phyloP scores from a whole-genome alignment of 1,139 yeast species.

The Candida mesenterica region DNA sequence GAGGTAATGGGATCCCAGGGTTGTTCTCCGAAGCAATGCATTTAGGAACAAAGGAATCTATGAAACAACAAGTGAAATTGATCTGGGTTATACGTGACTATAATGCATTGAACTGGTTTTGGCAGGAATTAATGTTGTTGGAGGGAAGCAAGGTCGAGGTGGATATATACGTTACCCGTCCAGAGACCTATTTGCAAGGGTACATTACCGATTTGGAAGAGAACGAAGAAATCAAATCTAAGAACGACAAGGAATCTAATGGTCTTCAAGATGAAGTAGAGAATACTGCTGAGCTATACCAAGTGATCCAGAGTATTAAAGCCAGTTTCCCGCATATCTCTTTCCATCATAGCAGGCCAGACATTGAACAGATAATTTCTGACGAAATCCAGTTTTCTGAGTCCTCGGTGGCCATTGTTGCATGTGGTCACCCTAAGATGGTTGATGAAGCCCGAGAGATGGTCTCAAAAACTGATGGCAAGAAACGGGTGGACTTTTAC shows the following conservation, averaged over 20 bases:
- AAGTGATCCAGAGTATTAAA: neutral
- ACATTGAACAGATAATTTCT: conserved; percentile 24
- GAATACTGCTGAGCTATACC: conserved; percentile 17
- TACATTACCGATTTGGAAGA: conserved; percentile 3
- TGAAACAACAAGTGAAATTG: conserved; percentile 33
- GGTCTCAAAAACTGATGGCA: conserved; percentile 29
- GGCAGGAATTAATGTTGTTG: conserved; percentile 4
- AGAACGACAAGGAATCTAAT: neutral
- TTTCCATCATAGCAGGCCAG: conserved; percentile 36
- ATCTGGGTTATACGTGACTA: conserved; percentile 53
- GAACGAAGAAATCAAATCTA: neutral
- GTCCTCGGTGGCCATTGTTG: conserved; percentile 37
- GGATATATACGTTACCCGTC: conserved; percentile 10
- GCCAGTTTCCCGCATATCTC: conserved; percentile 19
- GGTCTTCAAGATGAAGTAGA: no score
- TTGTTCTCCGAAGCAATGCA: conserved; percentile 38
- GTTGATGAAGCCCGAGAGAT: conserved; percentile 47
- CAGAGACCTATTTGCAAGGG: conserved; percentile 11
- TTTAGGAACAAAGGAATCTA: conserved; percentile 16
- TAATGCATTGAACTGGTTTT: conserved; percentile 48
- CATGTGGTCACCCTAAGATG: conserved; percentile 56
- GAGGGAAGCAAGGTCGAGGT: neutral
- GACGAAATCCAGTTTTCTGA: conserved; percentile 28
- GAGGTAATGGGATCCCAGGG: conserved; percentile 52
- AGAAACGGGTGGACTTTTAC: conserved; percentile 43